Conservation (phyloP, 163 green algal species). For the Scenedesmus sp. region DNA sequence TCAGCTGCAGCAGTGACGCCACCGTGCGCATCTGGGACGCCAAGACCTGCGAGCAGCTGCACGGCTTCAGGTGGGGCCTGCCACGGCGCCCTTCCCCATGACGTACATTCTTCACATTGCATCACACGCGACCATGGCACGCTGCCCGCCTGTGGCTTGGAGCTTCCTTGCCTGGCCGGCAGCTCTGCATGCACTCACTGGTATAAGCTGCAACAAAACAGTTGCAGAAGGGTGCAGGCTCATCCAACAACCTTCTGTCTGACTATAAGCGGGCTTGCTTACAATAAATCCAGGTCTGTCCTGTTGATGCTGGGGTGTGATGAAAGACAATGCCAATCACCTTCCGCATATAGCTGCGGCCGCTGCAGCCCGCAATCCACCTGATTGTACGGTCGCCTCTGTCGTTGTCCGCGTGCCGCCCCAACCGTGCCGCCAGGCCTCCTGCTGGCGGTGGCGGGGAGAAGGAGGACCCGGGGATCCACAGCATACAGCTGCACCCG, state of each 20-base stretch:
- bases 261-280: no score
- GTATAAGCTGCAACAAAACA: no score
- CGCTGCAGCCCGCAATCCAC: not conserved
- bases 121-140: no score
- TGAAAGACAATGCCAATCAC: constrained; percentile 80
- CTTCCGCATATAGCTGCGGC: constrained; percentile 67
- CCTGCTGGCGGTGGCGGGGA: not conserved
- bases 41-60: constrained; percentile 92
- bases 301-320: constrained; percentile 14
- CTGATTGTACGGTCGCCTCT: no score
- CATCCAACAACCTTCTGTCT: no score
- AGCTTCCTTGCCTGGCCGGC: no score
- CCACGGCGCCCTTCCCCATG: no score
- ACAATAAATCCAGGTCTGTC: no score
- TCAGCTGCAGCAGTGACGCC: constrained; percentile 88
- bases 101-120: no score
- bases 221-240: no score
- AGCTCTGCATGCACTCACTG: no score
- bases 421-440: not conserved
- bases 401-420: not conserved
- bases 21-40: constrained; percentile 96
- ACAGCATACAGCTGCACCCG: constrained; percentile 83
- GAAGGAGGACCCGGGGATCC: constrained; percentile 81
- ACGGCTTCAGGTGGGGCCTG: constrained; percentile 80
- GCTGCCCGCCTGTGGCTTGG: no score